phyloP scores from a whole-genome alignment of 2,329 filamentous ascomycete genomes.

The Lecanoromycetidae sp. region DNA sequence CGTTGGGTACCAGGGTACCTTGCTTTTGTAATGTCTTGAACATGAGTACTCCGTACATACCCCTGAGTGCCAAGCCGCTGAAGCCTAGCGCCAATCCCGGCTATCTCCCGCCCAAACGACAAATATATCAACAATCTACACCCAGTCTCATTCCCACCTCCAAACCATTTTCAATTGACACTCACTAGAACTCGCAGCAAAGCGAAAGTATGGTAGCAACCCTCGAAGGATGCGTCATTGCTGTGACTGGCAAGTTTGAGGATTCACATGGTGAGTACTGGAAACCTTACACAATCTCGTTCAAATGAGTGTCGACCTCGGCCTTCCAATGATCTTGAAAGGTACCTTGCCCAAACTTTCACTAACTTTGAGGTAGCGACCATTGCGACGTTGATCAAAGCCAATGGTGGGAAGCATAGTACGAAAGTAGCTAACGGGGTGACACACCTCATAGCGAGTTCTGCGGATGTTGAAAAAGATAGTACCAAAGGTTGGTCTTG shows the following conservation, averaged over 20 bases:
- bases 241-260: slow-evolving; percentile 6
- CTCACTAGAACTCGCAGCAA: neutral
- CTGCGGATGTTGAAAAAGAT: neutral
- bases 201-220: neutral
- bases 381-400: slow-evolving; percentile 25
- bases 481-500: neutral
- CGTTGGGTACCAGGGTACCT: slow-evolving; percentile 12
- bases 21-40: neutral
- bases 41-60: no score
- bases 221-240: neutral
- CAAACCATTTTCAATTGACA: neutral
- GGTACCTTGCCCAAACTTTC: no score
- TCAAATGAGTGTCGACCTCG: no score
- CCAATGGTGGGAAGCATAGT: slow-evolving; percentile 26
- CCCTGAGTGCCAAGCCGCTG: no score
- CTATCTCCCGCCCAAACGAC: neutral
- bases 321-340: no score
- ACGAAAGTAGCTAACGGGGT: slow-evolving; percentile 23
- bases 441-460: slow-evolving; percentile 28
- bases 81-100: neutral
- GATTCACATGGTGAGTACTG: slow-evolving; percentile 4
- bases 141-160: neutral
- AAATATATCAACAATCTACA: neutral
- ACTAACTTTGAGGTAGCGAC: slow-evolving; percentile 20
- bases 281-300: neutral